Base-by-base conservation (phyloP, 495 filamentous ascomycete genomes). In the Lindgomyces ingoldianus region DNA sequence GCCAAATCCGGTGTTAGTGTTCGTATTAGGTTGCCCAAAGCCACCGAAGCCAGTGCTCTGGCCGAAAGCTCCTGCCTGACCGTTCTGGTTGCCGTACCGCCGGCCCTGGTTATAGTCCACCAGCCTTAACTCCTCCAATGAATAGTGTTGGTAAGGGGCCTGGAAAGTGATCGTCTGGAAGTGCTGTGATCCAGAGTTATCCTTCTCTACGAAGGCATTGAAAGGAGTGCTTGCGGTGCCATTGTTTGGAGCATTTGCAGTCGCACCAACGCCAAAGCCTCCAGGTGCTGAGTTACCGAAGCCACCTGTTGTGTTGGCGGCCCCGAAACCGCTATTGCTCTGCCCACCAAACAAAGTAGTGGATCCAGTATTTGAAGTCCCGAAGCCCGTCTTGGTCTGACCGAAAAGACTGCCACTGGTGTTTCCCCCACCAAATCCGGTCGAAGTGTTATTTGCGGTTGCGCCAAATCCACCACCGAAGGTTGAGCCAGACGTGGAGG, bases 101-200 rank as follows among this genome's bases (percentile, higher is more conserved):
- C 94, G 84, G 24, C 94, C 94, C 79, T 90, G 87, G 56, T 86
- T 84, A 76, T 98, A 98, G 77, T 98, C 94, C 33, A 84, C 90
- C 57, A 96, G 74, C 71, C 94, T 85, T 47, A 98, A 76, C 75
- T 98, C 94, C 74, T 98, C 94, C 36, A 90, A 85, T 3, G 91
- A 96, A 75, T 85, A 96, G 64, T 91, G 92, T 73, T 84, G 85
- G 77, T 96, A 98, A 0, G 91, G 85, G 48, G 86, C 86, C 81
- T 89, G 88, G 68, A 96, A 95, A 14, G 85, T 84, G 64, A 98
- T 89, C 68, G 87, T 96, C 73, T 98, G 93, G 72, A 86, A 98
- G 24, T 89, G 82, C 71, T 89, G 90, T 54, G 80, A 87, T 45
- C 81, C 50, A 42, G 78, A 78, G n/a, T 47, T 56, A 67, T 98